These are phyloP conservation scores for Stevia rebaudiana DNA, from an alignment of 140 eudicot species.

Conservation along the genomic window DNA sequence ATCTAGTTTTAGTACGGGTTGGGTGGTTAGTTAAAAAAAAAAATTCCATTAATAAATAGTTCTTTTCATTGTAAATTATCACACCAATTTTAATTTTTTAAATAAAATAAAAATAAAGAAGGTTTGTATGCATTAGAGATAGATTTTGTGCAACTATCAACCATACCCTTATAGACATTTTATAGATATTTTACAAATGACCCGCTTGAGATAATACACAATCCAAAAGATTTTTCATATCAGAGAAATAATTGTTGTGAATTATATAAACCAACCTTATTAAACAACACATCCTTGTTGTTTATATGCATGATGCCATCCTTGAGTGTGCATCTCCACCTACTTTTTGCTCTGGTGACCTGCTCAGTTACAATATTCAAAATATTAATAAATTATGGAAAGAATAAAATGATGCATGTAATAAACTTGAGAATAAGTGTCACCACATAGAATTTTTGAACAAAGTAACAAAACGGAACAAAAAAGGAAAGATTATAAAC, in stretches of 20 bases:
- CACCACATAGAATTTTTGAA: neutral
- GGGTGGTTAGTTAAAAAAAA: neutral
- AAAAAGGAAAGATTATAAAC: neutral
- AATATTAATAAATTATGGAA: neutral
- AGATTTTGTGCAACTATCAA: neutral
- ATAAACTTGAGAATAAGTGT: neutral
- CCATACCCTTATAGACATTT: neutral
- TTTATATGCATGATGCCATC: conserved; percentile 99
- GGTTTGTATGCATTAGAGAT: neutral
- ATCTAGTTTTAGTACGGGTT: neutral
- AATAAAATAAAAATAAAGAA: neutral
- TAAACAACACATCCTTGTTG: conserved; percentile 89
- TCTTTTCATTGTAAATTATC: neutral
- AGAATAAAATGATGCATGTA: neutral
- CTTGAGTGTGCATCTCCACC: conserved; percentile 98
- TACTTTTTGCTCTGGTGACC: conserved; percentile 98
- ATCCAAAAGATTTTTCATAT: neutral
- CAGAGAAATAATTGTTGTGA: neutral
- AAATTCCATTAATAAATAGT: neutral
- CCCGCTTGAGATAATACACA: neutral
- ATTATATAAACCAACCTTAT: conserved; percentile 53
- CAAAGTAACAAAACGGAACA: neutral
- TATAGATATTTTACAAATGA: neutral
- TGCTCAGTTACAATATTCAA: conserved; percentile 14
- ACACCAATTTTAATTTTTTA: neutral